Evolutionary conservation across 768 basidiomycete genomes (phyloP).

Genomic region (Saitozyma sp.): DNA sequence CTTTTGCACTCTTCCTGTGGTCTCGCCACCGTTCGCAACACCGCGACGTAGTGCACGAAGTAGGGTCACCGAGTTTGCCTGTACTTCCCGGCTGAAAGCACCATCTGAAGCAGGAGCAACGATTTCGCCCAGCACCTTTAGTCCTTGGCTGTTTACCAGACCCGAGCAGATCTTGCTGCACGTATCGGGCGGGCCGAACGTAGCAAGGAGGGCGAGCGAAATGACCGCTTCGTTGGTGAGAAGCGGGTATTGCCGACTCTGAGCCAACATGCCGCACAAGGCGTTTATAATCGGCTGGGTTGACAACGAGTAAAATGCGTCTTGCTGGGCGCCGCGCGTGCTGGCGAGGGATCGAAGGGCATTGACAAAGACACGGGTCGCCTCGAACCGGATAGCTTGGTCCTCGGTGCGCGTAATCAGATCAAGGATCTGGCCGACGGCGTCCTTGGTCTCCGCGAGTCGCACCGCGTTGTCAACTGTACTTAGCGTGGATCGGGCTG

Average conservation of each 20-base stretch:
- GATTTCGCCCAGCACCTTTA: too few relatives aligned
- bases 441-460: slow-evolving; percentile 58
- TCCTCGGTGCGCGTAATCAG: slow-evolving; percentile 78
- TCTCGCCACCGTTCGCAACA: too few relatives aligned
- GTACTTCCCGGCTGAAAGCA: too few relatives aligned
- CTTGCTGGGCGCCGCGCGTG: slow-evolving; percentile 55
- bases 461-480: slow-evolving; percentile 42
- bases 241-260: slow-evolving; percentile 76
- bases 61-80: too few relatives aligned
- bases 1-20: too few relatives aligned
- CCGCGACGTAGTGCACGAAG: too few relatives aligned
- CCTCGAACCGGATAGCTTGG: slow-evolving; percentile 81
- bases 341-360: slow-evolving; percentile 69
- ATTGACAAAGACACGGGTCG: slow-evolving; percentile 83
- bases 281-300: slow-evolving; percentile 61
- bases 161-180: too few relatives aligned
- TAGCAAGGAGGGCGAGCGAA: slow-evolving; percentile 73
- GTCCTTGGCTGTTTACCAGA: too few relatives aligned
- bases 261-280: slow-evolving; percentile 69
- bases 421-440: slow-evolving; percentile 67
- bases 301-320: slow-evolving; percentile 59
- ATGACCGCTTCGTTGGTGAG: slow-evolving; percentile 87
- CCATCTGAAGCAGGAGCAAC: too few relatives aligned
- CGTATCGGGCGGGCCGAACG: slow-evolving; percentile 14
- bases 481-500: slow-evolving; percentile 2